Evolutionary conservation across 192 early-diverging fungal genomes (phyloP).

Genomic region (Linnemannia exigua): DNA sequence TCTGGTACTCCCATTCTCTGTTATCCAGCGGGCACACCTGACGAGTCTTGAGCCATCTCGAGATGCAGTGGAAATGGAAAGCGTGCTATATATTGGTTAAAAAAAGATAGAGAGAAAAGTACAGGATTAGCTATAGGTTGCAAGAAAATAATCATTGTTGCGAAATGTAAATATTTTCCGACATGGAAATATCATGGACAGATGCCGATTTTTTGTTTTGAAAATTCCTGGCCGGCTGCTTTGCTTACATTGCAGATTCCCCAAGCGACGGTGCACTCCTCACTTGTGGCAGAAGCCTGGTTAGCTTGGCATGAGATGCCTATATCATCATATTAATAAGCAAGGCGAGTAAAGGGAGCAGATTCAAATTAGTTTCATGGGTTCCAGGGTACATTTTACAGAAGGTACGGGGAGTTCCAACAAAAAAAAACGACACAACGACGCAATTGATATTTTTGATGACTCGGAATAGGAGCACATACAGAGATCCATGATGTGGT

Average conservation of each 20-base stretch:
- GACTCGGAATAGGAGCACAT: conserved; percentile 27
- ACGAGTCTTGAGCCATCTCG: conserved; percentile 96
- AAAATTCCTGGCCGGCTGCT: neutral
- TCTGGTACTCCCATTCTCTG: conserved; percentile 98
- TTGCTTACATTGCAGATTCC: conserved; percentile 90
- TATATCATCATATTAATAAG: conserved; percentile 25
- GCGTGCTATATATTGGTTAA: conserved; percentile 81
- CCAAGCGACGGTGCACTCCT: conserved; percentile 98
- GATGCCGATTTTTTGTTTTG: neutral
- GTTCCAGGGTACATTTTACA: neutral
- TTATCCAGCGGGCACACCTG: conserved; percentile 99
- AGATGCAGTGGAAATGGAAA: conserved; percentile 99
- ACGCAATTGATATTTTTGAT: neutral
- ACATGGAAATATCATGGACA: neutral
- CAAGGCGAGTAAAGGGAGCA: neutral
- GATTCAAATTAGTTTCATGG: no score
- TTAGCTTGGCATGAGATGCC: conserved; percentile 99
- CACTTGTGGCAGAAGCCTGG: conserved; percentile 91
- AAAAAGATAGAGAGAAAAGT: neutral
- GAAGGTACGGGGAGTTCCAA: neutral
- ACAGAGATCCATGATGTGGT: conserved; percentile 99
- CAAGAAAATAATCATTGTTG: neutral
- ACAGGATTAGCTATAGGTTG: neutral
- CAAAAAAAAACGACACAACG: neutral
- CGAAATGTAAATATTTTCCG: neutral